These are phyloP conservation scores for Myochromella boudieri DNA, from an alignment of 768 basidiomycete genomes.

Conservation along the genomic window DNA sequence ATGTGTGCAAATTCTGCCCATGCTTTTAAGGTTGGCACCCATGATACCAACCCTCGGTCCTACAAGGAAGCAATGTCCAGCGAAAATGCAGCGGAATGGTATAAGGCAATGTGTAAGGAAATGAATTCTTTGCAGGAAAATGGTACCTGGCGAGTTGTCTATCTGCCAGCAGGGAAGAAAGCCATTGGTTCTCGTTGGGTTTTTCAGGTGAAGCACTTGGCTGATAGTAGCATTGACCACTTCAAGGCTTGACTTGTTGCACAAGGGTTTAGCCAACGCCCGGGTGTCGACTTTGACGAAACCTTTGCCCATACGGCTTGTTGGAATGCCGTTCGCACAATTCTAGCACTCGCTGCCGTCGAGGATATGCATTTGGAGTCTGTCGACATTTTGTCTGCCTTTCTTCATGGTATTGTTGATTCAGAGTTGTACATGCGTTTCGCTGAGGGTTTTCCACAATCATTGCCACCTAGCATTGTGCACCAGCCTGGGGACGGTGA, in stretches of 20 bases:
- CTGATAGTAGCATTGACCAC: constrained; percentile 34
- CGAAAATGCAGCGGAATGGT: constrained; percentile 22
- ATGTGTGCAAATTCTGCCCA: not conserved
- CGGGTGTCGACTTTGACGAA: constrained; percentile 38
- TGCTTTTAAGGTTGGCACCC: constrained; percentile 2
- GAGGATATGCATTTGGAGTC: constrained; percentile 22
- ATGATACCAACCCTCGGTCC: constrained; percentile 5
- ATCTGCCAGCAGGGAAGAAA: constrained; percentile 29
- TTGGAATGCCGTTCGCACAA: constrained; percentile 14
- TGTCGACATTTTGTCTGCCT: constrained; percentile 7
- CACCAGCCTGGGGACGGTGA: not conserved
- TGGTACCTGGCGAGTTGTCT: constrained; percentile 34
- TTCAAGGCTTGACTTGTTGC: constrained; percentile 44
- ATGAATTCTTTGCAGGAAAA: constrained; percentile 22
- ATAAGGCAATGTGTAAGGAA: constrained; percentile 27
- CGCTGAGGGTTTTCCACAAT: not conserved
- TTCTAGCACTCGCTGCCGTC: constrained; percentile 24
- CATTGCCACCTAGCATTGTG: not conserved
- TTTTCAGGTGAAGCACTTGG: constrained; percentile 39
- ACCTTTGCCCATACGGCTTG: constrained; percentile 32
- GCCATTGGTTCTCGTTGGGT: constrained; percentile 39
- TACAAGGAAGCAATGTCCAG: constrained; percentile 21
- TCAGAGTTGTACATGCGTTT: not conserved
- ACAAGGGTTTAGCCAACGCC: constrained; percentile 36
- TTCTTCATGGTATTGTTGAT: not conserved